Base-by-base conservation (phyloP, 179 eudicot species). In the Vitellaria paradoxa region DNA sequence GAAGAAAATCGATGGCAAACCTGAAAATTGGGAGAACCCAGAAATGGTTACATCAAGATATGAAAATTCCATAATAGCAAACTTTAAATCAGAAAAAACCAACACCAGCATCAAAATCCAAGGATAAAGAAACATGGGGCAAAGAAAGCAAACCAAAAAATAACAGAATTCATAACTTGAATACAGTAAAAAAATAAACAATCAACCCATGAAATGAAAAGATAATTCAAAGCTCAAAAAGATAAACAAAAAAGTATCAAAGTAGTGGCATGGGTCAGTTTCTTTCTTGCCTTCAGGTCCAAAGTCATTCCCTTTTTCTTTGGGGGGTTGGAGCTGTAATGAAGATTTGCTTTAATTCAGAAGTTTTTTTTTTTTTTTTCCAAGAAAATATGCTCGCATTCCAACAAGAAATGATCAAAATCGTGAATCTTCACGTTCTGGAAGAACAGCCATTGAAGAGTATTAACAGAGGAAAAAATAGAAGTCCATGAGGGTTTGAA, bases 31-130 rank as follows among this genome's bases (percentile, higher is more conserved):
- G 65, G 40, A 72, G 75, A 72, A 70, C 77, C 49, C 73, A 30
- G 74, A 13, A 73, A 69, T 65, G 77, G n/a, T 67, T 50, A 64
- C 47, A 67, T 61, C 75, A 79, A 79, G 24, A 78, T 67, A 59
- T 17, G 57, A 77, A 74, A 80, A 70, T 47, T n/a, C 66, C 68
- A 68, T 77, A 83, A 83, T n/a, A 84, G 86, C 21, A 61, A 55
- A 73, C 81, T 75, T 84, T 81, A 60, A 17, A 57, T 47, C 52
- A 45, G 6, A 23, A 15, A 49, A 77, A n/a, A n/a, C 59, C 76
- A 72, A 21, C 17, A 65, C 61, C 71, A 68, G 74, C 79, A 20
- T 70, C 72, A 55, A 76, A 69, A 80, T 63, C 71, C 77, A 83
- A 80, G 80, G 59, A 47, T 66, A 57, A n/a, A 73, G 69, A 78